Evolutionary conservation across 495 filamentous ascomycete genomes (phyloP).

Genomic region (Hypoxylon lienhwacheense): DNA sequence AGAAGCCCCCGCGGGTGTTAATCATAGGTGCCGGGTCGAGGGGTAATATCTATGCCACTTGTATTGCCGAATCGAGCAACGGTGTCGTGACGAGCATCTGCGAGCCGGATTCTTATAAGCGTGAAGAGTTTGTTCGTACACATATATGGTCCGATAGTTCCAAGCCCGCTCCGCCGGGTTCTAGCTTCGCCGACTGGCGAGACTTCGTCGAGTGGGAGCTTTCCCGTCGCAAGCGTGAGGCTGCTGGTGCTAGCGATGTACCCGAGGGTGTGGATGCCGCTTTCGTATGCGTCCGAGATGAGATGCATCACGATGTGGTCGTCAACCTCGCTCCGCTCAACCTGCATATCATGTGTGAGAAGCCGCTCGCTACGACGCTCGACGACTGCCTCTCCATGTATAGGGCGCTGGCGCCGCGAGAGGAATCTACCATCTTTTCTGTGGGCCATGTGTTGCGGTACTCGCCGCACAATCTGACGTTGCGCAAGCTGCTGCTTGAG

Average conservation of each 20-base stretch:
- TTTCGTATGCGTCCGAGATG: constrained; percentile 87
- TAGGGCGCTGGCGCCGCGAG: constrained; percentile 49
- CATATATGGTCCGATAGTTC: constrained; percentile 64
- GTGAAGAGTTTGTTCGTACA: constrained; percentile 63
- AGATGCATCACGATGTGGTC: constrained; percentile 81
- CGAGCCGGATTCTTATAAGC: constrained; percentile 79
- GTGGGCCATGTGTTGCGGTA: constrained; percentile 84
- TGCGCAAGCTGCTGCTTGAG: constrained; percentile 74
- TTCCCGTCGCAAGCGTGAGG: constrained; percentile 51
- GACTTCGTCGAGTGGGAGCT: constrained; percentile 69
- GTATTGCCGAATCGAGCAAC: constrained; percentile 60
- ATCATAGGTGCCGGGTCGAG: constrained; percentile 88
- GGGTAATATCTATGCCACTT: constrained; percentile 72
- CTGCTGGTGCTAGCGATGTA: constrained; percentile 44
- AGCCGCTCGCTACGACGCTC: constrained; percentile 81
- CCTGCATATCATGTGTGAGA: constrained; percentile 91
- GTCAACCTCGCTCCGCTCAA: constrained; percentile 65
- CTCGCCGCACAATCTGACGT: constrained; percentile 83
- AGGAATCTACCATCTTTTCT: constrained; percentile 64
- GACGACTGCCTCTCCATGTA: constrained; percentile 75
- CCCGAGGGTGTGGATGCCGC: constrained; percentile 70
- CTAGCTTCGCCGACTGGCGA: constrained; percentile 73
- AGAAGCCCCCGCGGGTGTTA: constrained; percentile 61
- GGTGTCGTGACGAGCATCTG: constrained; percentile 74
- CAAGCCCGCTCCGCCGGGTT: constrained; percentile 46